Evolutionary conservation across 495 filamentous ascomycete genomes (phyloP), one percentile per base, ranked within the genome.

Genomic region (Aspergillus mulundensis): DNA sequence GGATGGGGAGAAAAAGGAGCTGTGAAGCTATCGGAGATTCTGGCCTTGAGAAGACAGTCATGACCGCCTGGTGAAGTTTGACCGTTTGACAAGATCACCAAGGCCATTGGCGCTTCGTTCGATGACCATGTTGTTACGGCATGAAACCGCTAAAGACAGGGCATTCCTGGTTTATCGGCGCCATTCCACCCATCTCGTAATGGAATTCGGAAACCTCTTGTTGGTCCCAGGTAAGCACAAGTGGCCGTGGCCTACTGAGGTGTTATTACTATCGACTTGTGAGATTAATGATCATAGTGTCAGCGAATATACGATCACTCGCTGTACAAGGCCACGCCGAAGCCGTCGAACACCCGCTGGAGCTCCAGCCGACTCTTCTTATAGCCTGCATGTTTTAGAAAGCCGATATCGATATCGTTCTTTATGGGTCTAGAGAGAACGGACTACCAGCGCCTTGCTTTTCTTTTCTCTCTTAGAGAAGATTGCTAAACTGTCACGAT

Each of bases 1-100:
- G 90, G 90, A 3, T 93, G 90, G 90, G 90, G 90, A 14, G 87
- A 86, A 19, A 91, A 91, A 66, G 87, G 87, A 15, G 71, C 74
- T 42, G 77, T 94, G 15, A 84, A 74, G 62, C 65, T 95, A 8
- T 66, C 67, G 8, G 79, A 86, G 49, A 87, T 95, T 16, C 70
- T 93, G 28, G 77, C 76, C 18, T 63, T 92, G 53, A 77, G 81
- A 59, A 72, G 81, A 62, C 77, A 70, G 48, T 54, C 58, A 43
- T 70, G 47, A 65, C 53, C n/a, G 16, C 16, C 14, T 18, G 30
- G 14, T 15, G 41, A 43, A 15, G 36, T 25, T 49, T 30, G 34
- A 20, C 7, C 16, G 36, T 25, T 49, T 30, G 34, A 20, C 7
- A 16, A 32, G 18, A 1, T 46, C 3, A 25, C 19, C 21, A 39